These are phyloP conservation scores for Musa acuminata DNA, from an alignment of 176 grass and related monocot species.

Conservation along the genomic window DNA sequence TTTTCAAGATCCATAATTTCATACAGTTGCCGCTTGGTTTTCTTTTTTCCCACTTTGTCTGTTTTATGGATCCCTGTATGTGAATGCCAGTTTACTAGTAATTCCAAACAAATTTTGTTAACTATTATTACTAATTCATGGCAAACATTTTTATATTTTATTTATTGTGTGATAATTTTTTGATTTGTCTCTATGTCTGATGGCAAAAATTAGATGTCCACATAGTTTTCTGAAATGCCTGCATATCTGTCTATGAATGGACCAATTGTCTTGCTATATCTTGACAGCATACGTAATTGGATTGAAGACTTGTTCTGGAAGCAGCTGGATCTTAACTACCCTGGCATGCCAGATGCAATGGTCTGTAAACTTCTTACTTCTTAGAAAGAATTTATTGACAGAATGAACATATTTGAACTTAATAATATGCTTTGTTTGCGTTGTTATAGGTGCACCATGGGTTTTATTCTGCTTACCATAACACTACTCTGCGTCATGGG, in stretches of 20 bases:
- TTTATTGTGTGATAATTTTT: background rate
- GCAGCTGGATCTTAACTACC: conserved; percentile 91
- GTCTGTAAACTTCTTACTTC: conserved; percentile 20
- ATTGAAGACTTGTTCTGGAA: conserved; percentile 95
- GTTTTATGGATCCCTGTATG: background rate
- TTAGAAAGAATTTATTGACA: background rate
- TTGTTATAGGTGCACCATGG: conserved; percentile 72
- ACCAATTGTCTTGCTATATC: background rate
- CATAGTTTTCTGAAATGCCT: background rate
- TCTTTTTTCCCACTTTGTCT: background rate
- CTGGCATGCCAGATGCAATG: conserved; percentile 90
- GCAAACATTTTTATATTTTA: background rate
- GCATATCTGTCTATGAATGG: background rate
- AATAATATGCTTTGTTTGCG: background rate
- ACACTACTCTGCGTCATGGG: conserved; percentile 49
- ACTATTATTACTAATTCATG: background rate
- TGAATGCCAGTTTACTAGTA: background rate
- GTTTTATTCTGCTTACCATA: conserved; percentile 81
- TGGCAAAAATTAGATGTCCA: background rate
- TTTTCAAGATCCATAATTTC: background rate
- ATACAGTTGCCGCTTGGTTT: background rate
- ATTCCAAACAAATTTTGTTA: background rate
- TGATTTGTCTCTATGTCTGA: background rate
- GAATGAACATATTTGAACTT: background rate
- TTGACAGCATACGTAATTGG: conserved; percentile 55